Evolutionary conservation across 352 stramenopile species (phyloP).

Genomic region (Phytophthora citrophthora): DNA sequence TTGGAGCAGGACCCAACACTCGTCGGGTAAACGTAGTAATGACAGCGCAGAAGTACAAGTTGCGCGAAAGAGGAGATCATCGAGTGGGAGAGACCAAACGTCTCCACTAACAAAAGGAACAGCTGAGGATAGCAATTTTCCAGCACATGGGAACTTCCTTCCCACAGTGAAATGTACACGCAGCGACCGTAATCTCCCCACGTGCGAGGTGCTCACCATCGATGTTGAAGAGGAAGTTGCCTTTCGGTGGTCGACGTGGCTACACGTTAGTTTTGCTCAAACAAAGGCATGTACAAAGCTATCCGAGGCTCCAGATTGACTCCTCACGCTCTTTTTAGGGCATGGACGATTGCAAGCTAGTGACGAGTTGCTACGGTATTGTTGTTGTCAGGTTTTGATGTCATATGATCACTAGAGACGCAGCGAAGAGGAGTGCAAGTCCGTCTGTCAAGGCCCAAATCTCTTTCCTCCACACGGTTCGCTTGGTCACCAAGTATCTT

Average conservation of each 20-base stretch:
- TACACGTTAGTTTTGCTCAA: background rate
- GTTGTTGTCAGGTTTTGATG: background rate
- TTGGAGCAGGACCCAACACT: slow-evolving; percentile 1
- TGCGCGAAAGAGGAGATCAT: slow-evolving; percentile 19
- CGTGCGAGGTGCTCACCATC: too few relatives aligned
- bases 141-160: slow-evolving; percentile 3
- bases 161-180: slow-evolving; percentile 2
- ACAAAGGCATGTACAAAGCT: too few relatives aligned
- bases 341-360: background rate
- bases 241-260: slow-evolving; percentile 35
- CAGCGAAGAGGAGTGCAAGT: background rate
- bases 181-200: background rate
- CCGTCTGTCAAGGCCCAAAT: slow-evolving; percentile 10
- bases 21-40: slow-evolving; percentile 16
- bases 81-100: slow-evolving; percentile 22
- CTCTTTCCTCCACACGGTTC: slow-evolving; percentile 13
- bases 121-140: slow-evolving; percentile 10
- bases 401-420: slow-evolving; percentile 18
- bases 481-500: slow-evolving; percentile 12
- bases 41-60: background rate
- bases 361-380: background rate
- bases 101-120: slow-evolving; percentile 5
- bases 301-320: background rate
- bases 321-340: background rate
- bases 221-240: slow-evolving; percentile 17